Evolutionary conservation across 1,139 yeast species (phyloP), one percentile per base, ranked within the genome.

Genomic region (Groenewaldozyma auringiensis): DNA sequence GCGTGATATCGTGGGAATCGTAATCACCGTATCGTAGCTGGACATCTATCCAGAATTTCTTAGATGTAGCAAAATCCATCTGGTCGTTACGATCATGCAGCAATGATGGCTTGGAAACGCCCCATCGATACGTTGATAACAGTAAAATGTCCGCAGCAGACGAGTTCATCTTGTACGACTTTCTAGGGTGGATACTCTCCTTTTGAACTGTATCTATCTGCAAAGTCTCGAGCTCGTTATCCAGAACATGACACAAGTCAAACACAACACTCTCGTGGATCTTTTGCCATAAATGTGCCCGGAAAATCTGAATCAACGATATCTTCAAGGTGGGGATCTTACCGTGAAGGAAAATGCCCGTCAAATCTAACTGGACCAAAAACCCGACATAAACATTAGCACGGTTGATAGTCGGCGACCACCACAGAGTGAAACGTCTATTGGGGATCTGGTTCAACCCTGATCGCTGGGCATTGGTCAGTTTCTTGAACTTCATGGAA

Each of bases 231-330:
- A 87, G 70, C 60, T 92, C 96, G 46, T 82, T 81, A 61, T 94
- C 98, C 32, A 94, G 69, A 14, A 89, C 94, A 61, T 89, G 96
- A 59, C 96, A 88, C 35, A 92, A 60, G 70, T 92, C 98, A 62
- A 87, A 87, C 2, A 94, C 96, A 42, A 94, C 75, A 64, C 94
- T 83, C 65, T 94, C 99, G 62, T 94, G 99, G 46, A 94, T 94
- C 66, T 94, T 94, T 62, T 94, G 99, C 99, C 99, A 94, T 60
- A 94, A 76, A 70, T 94, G 99, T 0, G 98, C 97, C 48, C 99
- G 74, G 73, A 94, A 94, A 2, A 94, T 88, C 64, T 94, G 99
- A 62, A 94, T 89, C 52, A 92, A 72, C 1, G 98, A 92, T 34
- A 94, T 92, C 66, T 94, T 94, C 57, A 94, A 71, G 0, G 99